Conservation (phyloP, 345 rosid species). For the Syzygium jambos region DNA sequence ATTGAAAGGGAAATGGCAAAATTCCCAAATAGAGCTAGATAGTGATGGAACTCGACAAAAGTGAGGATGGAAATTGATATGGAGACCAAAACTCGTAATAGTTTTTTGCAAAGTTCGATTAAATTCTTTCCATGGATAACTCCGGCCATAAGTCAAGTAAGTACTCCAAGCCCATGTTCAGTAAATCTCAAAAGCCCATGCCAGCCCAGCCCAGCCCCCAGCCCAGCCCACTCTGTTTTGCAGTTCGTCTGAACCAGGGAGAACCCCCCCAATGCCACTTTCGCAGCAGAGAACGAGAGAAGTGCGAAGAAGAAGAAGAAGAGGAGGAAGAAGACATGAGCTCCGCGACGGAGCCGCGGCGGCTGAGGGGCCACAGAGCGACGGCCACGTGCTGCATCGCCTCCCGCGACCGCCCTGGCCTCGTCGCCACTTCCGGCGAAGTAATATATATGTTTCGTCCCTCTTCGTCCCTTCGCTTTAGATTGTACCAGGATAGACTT, state of each 20-base stretch:
- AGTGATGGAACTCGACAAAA: not conserved
- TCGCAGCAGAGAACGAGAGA: not conserved
- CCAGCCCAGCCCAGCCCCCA: not conserved
- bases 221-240: not conserved
- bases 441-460: slow-evolving; percentile 12
- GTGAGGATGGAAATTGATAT: not conserved
- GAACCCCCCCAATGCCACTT: not conserved
- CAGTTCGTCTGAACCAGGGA: not conserved
- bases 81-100: not conserved
- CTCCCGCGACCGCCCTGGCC: slow-evolving; percentile 62
- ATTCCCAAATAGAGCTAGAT: not conserved
- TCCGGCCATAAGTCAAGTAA: too few species aligned
- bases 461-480: not conserved
- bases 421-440: slow-evolving; percentile 76
- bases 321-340: not conserved
- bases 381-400: slow-evolving; percentile 74
- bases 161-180: not conserved
- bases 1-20: not conserved
- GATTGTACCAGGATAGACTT: not conserved
- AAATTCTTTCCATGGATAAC: too few species aligned
- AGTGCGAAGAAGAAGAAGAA: not conserved
- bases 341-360: slow-evolving; percentile 47
- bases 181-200: too few species aligned
- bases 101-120: not conserved
- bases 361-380: slow-evolving; percentile 69